Evolutionary conservation across 2,329 filamentous ascomycete genomes (phyloP).

Genomic region (Epichloe brachyelytri): DNA sequence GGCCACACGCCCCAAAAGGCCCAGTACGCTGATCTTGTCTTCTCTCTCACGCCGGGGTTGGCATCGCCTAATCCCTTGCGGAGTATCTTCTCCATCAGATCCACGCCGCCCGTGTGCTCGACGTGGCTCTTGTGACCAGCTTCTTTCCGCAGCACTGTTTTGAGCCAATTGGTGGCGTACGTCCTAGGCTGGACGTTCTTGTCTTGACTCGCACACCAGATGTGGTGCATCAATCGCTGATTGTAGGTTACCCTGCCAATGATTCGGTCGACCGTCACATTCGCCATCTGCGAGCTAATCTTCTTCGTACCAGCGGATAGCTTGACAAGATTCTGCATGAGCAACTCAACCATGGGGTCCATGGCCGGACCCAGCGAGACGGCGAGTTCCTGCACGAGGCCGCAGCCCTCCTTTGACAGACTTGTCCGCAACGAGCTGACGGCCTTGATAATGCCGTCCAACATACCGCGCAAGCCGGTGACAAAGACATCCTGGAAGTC

Average conservation of each 20-base stretch:
- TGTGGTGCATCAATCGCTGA: slow-evolving; percentile 69
- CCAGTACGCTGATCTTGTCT: slow-evolving; percentile 80
- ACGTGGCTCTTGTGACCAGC: slow-evolving; percentile 65
- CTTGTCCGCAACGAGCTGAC: slow-evolving; percentile 77
- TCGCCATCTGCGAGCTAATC: slow-evolving; percentile 75
- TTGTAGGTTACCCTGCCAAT: slow-evolving; percentile 71
- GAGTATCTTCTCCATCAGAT: slow-evolving; percentile 75
- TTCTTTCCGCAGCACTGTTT: slow-evolving; percentile 68
- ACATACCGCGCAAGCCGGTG: slow-evolving; percentile 53
- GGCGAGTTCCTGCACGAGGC: slow-evolving; percentile 73
- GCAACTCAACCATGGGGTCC: slow-evolving; percentile 79
- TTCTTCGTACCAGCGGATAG: slow-evolving; percentile 84
- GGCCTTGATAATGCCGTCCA: slow-evolving; percentile 84
- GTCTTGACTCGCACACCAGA: slow-evolving; percentile 72
- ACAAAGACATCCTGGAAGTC: slow-evolving; percentile 66
- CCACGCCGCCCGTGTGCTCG: slow-evolving; percentile 73
- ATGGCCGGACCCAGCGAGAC: slow-evolving; percentile 62
- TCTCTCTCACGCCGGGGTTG: slow-evolving; percentile 81
- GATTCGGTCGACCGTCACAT: slow-evolving; percentile 67
- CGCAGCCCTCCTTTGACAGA: slow-evolving; percentile 75
- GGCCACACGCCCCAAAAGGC: slow-evolving; percentile 67
- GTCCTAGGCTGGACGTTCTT: slow-evolving; percentile 83
- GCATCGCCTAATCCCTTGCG: slow-evolving; percentile 80
- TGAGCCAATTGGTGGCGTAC: slow-evolving; percentile 72
- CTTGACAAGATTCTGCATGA: slow-evolving; percentile 83